Base-by-base conservation (phyloP, 345 rosid species). In the Passiflora organensis region DNA sequence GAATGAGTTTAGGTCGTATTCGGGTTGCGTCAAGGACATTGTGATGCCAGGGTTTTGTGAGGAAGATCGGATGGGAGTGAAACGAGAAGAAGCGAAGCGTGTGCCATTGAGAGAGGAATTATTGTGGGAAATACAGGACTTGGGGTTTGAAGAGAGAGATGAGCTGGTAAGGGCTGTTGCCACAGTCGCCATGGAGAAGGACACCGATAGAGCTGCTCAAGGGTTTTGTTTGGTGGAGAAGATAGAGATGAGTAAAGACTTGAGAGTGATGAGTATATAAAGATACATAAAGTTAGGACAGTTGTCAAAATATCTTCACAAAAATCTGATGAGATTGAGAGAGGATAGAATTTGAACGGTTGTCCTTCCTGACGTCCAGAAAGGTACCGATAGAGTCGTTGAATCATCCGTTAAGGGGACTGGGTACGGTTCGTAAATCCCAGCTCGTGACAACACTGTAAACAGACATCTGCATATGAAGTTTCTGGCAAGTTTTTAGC, bases 1-100 rank as follows among this genome's bases (percentile, higher is more conserved):
- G 48, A 63, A 63, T 2, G 59, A 34, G 24, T 63, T 38, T 13
- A 63, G 60, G 13, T 63, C 60, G 36, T 55, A 63, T 10, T 60
- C 37, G 8, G 67, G 45, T 12, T 51, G 43, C 6, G 58, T 5
- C 6, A 28, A 0, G 43, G 52, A 43, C 51, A 52, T 53, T 24
- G 55, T 11, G 38, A 46, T 47, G 48, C 46, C n/a, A n/a, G n/a
- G n/a, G n/a, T n/a, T 28, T 18, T 48, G 22, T 14, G 53, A 32
- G 6, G 53, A 6, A 19, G 46, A 61, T 61, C 43, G 43, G 43
- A 34, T 9, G 1, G 58, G 51, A 44, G 34, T 28, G 51, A 38
- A 46, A 25, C 59, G 52, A 14, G 55, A 16, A 24, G 56, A 2
- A 13, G 45, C 13, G 28, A n/a, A n/a, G n/a, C n/a, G n/a, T n/a